Conservation (phyloP, 2,329 filamentous ascomycete genomes). For the Hypoxylon sp. region DNA sequence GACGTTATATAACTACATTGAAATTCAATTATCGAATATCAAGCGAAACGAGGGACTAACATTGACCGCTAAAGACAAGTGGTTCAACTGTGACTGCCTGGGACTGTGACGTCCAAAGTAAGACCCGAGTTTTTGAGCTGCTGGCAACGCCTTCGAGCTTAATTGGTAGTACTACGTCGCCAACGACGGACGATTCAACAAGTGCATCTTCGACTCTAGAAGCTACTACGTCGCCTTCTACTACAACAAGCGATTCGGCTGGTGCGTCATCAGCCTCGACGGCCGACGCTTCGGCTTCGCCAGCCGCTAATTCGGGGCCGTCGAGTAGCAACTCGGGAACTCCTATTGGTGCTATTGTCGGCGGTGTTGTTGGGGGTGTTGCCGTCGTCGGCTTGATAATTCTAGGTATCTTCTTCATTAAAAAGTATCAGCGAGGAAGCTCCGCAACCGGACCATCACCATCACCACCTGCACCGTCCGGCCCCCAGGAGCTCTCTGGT, state of each 20-base stretch:
- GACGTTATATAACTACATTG: background rate
- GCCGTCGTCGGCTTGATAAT: slow-evolving; percentile 32
- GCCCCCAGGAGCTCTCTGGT: slow-evolving; percentile 32
- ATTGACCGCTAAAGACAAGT: slow-evolving; percentile 21
- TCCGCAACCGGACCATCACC: slow-evolving; percentile 5
- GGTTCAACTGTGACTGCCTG: slow-evolving; percentile 33
- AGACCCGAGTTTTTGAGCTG: slow-evolving; percentile 25
- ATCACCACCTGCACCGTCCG: slow-evolving; percentile 18
- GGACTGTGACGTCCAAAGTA: slow-evolving; percentile 39
- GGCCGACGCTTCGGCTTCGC: slow-evolving; percentile 1
- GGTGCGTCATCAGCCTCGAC: slow-evolving; percentile 15
- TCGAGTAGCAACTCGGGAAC: slow-evolving; percentile 15
- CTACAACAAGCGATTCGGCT: slow-evolving; percentile 1
- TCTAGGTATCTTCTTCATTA: slow-evolving; percentile 33
- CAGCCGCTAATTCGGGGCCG: slow-evolving; percentile 1
- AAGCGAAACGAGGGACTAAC: slow-evolving; percentile 16
- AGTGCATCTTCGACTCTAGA: slow-evolving; percentile 11
- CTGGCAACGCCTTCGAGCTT: slow-evolving; percentile 35
- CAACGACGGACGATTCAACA: slow-evolving; percentile 6
- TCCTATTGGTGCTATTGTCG: slow-evolving; percentile 36
- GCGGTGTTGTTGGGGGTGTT: slow-evolving; percentile 41
- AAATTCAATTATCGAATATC: background rate
- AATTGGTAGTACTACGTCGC: slow-evolving; percentile 17
- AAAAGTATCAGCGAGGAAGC: slow-evolving; percentile 18
- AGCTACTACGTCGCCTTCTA: slow-evolving; percentile 5